Conservation (phyloP, 768 basidiomycete species). For the Leccinum truebloodii region DNA sequence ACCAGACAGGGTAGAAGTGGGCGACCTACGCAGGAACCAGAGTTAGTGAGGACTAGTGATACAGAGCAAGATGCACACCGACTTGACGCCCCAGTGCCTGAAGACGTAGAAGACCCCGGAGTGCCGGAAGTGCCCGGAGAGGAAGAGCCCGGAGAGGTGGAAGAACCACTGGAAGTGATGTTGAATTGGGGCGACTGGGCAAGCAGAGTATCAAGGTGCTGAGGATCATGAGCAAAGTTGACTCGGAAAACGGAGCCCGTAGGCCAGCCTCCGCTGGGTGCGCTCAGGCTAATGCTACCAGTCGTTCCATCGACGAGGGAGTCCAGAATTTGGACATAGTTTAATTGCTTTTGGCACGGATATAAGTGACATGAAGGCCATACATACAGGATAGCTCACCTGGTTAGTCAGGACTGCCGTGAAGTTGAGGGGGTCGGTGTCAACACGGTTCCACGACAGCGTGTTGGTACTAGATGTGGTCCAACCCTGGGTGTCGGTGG, state of each 20-base stretch:
- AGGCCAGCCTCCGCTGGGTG: constrained; percentile 69
- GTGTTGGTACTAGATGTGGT: constrained; percentile 50
- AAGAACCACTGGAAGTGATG: constrained; percentile 35
- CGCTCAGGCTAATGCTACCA: constrained; percentile 41
- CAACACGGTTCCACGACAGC: constrained; percentile 64
- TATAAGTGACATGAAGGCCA: constrained; percentile 3
- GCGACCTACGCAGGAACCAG: constrained; percentile 10
- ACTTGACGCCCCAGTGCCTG: constrained; percentile 11
- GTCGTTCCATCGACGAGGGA: constrained; percentile 54
- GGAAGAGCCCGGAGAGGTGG: constrained; percentile 15
- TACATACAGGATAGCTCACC: constrained; percentile 35
- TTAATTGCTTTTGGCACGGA: constrained; percentile 30
- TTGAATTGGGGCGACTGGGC: constrained; percentile 72
- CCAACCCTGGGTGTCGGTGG: constrained; percentile 54
- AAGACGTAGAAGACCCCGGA: constrained; percentile 9
- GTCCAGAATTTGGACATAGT: constrained; percentile 49
- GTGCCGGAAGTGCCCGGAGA: constrained; percentile 3
- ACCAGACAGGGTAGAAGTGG: constrained; percentile 16
- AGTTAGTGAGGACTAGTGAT: background rate
- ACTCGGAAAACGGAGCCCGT: constrained; percentile 63
- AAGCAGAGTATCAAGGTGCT: constrained; percentile 52
- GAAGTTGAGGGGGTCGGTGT: constrained; percentile 69
- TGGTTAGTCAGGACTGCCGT: constrained; percentile 60
- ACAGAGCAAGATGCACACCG: background rate
- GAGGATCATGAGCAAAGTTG: constrained; percentile 60